Conservation (phyloP, 192 early-diverging fungal genomes). For the Gaertneriomyces semiglobifer region DNA sequence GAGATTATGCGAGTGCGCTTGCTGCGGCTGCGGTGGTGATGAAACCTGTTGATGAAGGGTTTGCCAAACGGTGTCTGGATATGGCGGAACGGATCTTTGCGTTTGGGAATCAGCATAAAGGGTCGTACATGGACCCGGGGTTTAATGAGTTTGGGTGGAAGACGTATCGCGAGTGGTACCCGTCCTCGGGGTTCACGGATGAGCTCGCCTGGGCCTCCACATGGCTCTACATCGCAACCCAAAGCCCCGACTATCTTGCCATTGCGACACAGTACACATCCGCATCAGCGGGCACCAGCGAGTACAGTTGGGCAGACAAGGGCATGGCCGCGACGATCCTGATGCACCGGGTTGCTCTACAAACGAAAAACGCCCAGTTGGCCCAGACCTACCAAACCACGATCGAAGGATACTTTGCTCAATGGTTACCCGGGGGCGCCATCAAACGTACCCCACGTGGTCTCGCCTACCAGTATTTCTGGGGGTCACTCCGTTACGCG, state of each 20-base stretch:
- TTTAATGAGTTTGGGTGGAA: slow-evolving; percentile 13
- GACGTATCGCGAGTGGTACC: slow-evolving; percentile 30
- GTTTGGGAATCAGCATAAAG: slow-evolving; percentile 26
- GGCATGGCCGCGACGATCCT: slow-evolving; percentile 30
- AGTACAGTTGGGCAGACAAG: slow-evolving; percentile 34
- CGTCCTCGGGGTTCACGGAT: slow-evolving; percentile 15
- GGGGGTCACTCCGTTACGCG: slow-evolving; percentile 53
- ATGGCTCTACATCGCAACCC: slow-evolving; percentile 26
- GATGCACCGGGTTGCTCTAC: slow-evolving; percentile 28
- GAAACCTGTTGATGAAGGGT: slow-evolving; percentile 15
- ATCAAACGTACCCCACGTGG: slow-evolving; percentile 50
- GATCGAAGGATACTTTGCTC: slow-evolving; percentile 18
- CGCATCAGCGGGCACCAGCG: background rate
- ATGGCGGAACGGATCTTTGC: slow-evolving; percentile 20
- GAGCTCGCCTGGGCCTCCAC: slow-evolving; percentile 25
- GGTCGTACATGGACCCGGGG: slow-evolving; percentile 11
- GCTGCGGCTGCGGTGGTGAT: slow-evolving; percentile 20
- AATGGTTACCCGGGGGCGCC: slow-evolving; percentile 18
- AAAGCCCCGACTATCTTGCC: background rate
- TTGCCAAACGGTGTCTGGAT: slow-evolving; percentile 22
- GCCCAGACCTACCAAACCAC: background rate
- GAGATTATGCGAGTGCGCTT: slow-evolving; percentile 28
- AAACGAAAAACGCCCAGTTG: slow-evolving; percentile 36
- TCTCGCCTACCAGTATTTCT: slow-evolving; percentile 41
- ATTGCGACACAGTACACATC: slow-evolving; percentile 1